Conservation (phyloP, 1,284 basidiomycete genomes). For the Ganoderma leucocontextum region DNA sequence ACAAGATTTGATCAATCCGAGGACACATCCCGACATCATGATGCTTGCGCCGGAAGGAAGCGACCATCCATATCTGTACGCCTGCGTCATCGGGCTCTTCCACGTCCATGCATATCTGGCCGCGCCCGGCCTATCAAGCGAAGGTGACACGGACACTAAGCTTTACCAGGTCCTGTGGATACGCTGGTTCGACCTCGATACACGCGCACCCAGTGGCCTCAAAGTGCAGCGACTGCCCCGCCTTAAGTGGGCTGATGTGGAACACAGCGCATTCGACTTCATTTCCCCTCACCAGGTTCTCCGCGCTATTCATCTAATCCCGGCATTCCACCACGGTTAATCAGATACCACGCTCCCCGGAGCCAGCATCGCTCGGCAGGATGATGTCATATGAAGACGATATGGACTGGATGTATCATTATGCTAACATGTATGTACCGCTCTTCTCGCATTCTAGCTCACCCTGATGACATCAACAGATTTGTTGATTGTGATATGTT, state of each 20-base stretch:
- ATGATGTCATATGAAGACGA: neutral
- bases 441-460: too few species aligned
- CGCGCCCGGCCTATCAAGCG: conserved; percentile 26
- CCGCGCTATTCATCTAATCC: conserved; percentile 19
- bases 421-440: neutral
- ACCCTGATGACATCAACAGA: neutral
- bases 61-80: conserved; percentile 43
- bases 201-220: neutral
- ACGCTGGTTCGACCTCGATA: conserved; percentile 36
- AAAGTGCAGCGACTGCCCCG: neutral
- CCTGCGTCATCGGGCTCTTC: conserved; percentile 42
- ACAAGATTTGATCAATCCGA: conserved; percentile 47
- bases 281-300: too few species aligned
- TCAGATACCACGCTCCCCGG: neutral
- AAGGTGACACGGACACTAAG: conserved; percentile 12
- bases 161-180: conserved; percentile 40
- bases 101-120: conserved; percentile 31
- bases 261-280: neutral
- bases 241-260: neutral
- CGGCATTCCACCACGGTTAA: conserved; percentile 12
- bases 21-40: conserved; percentile 41
- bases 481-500: conserved; percentile 10
- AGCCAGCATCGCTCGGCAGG: neutral
- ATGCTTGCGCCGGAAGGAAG: conserved; percentile 29
- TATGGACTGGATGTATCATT: neutral